phyloP scores from a whole-genome alignment of 2,329 filamentous ascomycete species.

The Didymella arachidicola region DNA sequence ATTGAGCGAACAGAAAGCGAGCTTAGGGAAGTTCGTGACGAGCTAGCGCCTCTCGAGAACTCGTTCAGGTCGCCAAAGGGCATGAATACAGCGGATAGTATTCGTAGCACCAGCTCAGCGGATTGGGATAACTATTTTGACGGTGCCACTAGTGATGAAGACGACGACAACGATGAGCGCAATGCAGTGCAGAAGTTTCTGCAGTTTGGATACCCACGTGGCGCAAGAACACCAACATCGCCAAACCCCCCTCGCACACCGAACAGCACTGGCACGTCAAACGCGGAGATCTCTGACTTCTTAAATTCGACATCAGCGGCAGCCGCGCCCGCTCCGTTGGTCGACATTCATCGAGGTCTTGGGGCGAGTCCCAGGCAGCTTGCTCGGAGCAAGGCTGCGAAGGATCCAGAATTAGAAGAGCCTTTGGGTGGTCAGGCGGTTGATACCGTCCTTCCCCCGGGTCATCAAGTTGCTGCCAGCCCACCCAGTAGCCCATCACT shows the following conservation, averaged over 20 bases:
- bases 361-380: conserved; percentile 34
- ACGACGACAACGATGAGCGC: conserved; percentile 55
- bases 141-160: conserved; percentile 57
- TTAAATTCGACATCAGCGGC: conserved; percentile 28
- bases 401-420: conserved; percentile 44
- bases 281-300: conserved; percentile 53
- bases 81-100: conserved; percentile 38
- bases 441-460: conserved; percentile 22
- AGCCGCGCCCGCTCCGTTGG: conserved; percentile 25
- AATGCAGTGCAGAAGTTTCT: conserved; percentile 48
- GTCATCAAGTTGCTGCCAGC: conserved; percentile 23
- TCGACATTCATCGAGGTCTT: conserved; percentile 53
- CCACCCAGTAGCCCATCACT: conserved; percentile 34
- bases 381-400: conserved; percentile 22
- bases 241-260: conserved; percentile 29
- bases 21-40: conserved; percentile 56
- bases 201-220: conserved; percentile 36
- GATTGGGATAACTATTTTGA: conserved; percentile 60
- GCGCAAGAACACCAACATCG: conserved; percentile 25
- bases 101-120: conserved; percentile 51
- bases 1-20: conserved; percentile 57
- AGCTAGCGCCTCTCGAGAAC: conserved; percentile 46
- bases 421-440: conserved; percentile 28
- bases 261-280: conserved; percentile 44
- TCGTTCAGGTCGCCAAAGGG: conserved; percentile 33